Conservation (phyloP, 495 filamentous ascomycete genomes). For the Podospora anserina region DNA sequence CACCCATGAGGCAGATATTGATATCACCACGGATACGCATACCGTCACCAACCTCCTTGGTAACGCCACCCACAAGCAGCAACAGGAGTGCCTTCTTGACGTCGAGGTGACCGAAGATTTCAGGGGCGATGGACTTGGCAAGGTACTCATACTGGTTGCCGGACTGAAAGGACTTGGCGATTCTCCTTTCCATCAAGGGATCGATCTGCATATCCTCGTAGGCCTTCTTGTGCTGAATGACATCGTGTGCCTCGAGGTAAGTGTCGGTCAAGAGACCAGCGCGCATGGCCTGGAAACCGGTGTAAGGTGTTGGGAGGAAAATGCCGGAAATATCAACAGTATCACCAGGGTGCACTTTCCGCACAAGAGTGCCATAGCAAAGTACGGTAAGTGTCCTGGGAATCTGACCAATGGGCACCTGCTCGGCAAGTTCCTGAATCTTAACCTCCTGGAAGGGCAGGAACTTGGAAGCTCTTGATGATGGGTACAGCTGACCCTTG, state of each 20-base stretch:
- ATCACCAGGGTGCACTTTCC: conserved; percentile 88
- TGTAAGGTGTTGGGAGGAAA: conserved; percentile 96
- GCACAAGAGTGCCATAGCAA: conserved; percentile 79
- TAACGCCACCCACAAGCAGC: conserved; percentile 92
- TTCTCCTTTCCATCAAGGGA: conserved; percentile 68
- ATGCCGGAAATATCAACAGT: conserved; percentile 90
- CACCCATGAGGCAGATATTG: conserved; percentile 98
- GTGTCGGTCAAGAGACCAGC: conserved; percentile 94
- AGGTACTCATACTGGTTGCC: conserved; percentile 94
- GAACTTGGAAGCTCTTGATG: conserved; percentile 93
- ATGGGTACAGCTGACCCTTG: conserved; percentile 89
- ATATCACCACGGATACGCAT: conserved; percentile 98
- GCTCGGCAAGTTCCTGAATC: conserved; percentile 97
- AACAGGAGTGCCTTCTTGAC: conserved; percentile 97
- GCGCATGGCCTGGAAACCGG: conserved; percentile 93
- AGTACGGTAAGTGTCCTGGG: conserved; percentile 84
- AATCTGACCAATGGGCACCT: conserved; percentile 96
- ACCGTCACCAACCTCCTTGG: conserved; percentile 94
- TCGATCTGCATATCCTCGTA: conserved; percentile 83
- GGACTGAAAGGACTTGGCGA: conserved; percentile 72
- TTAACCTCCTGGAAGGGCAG: conserved; percentile 97
- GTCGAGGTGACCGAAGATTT: conserved; percentile 94
- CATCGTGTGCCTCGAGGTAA: conserved; percentile 90
- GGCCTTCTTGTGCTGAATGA: conserved; percentile 94
- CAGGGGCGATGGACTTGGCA: conserved; percentile 91